Evolutionary conservation across 2,329 filamentous ascomycete species (phyloP).

Genomic region (Penicillium sp.): DNA sequence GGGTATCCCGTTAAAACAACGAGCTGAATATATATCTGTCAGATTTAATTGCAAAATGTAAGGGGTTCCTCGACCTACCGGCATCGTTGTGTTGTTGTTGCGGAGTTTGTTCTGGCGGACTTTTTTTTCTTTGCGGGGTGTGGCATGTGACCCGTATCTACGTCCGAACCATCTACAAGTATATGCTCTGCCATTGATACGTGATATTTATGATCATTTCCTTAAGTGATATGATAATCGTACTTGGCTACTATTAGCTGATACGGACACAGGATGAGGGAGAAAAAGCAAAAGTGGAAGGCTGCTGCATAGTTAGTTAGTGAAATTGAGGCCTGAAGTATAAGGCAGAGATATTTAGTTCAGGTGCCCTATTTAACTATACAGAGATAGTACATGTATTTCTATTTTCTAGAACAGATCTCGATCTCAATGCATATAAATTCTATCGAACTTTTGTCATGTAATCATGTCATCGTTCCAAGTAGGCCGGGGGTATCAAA

Average conservation of each 20-base stretch:
- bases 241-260: background rate
- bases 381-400: background rate
- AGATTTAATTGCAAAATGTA: background rate
- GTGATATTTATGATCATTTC: background rate
- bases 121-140: slow-evolving; percentile 16
- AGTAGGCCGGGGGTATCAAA: slow-evolving; percentile 5
- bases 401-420: background rate
- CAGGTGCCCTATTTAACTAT: background rate
- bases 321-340: background rate
- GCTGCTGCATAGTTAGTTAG: background rate
- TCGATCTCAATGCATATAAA: background rate
- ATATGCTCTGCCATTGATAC: background rate
- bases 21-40: slow-evolving; percentile 37
- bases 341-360: background rate
- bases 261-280: background rate
- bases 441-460: slow-evolving; percentile 9
- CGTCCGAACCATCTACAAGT: background rate
- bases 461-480: slow-evolving; percentile 8
- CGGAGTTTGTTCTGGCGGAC: slow-evolving; percentile 6
- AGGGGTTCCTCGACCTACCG: slow-evolving; percentile 13
- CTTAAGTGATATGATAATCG: background rate
- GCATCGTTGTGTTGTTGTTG: slow-evolving; percentile 22
- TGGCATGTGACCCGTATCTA: slow-evolving; percentile 17
- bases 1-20: slow-evolving; percentile 56
- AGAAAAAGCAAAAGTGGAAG: background rate